phyloP scores from a whole-genome alignment of 768 basidiomycete species.

The Mycena epipterygia region DNA sequence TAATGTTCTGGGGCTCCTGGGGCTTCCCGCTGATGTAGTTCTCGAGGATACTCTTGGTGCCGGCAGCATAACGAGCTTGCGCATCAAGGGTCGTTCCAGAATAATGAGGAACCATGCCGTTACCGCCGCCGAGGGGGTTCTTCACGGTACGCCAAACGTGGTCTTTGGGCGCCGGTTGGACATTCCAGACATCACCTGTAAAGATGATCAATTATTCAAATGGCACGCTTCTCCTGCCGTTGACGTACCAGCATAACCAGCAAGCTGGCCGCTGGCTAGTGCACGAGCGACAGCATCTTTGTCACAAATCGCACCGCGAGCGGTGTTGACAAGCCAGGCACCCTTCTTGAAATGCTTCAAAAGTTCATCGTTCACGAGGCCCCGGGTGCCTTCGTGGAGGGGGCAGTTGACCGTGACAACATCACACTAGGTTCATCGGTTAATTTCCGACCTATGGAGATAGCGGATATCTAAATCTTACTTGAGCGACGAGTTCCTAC shows the following conservation, averaged over 20 bases:
- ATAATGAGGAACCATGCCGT: constrained; percentile 92
- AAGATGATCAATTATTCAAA: not conserved
- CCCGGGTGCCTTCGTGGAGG: constrained; percentile 86
- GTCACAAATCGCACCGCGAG: constrained; percentile 93
- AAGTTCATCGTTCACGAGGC: constrained; percentile 85
- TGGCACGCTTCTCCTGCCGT: too few relatives aligned
- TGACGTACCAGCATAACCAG: constrained; percentile 63
- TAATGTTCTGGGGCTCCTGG: constrained; percentile 87
- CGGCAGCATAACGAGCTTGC: constrained; percentile 86
- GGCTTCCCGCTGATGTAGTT: constrained; percentile 74
- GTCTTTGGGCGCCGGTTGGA: constrained; percentile 88
- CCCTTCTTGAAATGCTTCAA: constrained; percentile 93
- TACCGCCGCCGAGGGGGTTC: constrained; percentile 86
- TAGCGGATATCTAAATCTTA: constrained; percentile 28
- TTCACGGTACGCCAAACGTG: constrained; percentile 89
- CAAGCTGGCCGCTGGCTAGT: constrained; percentile 80
- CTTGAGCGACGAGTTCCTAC: constrained; percentile 70
- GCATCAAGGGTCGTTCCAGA: constrained; percentile 93
- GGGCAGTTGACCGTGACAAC: constrained; percentile 92
- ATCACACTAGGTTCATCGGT: constrained; percentile 64
- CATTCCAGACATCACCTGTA: constrained; percentile 83
- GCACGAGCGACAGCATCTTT: constrained; percentile 85
- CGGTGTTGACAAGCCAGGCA: constrained; percentile 94
- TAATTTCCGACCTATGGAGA: not conserved
- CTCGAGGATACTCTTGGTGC: constrained; percentile 77